phyloP scores from a whole-genome alignment of 2,329 filamentous ascomycete genomes.

The Fusarium odoratissimum region DNA sequence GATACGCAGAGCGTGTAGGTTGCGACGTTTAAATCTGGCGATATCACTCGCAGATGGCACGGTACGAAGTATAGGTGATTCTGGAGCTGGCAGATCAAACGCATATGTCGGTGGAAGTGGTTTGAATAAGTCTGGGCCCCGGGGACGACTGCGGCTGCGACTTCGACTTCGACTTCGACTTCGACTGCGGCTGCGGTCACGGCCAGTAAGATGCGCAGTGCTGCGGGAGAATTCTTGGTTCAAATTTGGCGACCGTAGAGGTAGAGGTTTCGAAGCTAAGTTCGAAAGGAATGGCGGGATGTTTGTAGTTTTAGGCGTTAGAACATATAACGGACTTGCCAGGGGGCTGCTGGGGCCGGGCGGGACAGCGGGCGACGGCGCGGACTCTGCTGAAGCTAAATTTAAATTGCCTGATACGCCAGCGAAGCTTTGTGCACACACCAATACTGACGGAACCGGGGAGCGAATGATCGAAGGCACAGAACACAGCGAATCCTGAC shows the following conservation, averaged over 20 bases:
- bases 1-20: slow-evolving; percentile 35
- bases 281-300: slow-evolving; percentile 36
- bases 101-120: slow-evolving; percentile 6
- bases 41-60: slow-evolving; percentile 38
- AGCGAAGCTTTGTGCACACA: slow-evolving; percentile 27
- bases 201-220: slow-evolving; percentile 17
- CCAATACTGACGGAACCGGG: slow-evolving; percentile 19
- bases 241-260: slow-evolving; percentile 16
- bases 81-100: slow-evolving; percentile 17
- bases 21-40: slow-evolving; percentile 40
- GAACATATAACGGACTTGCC: slow-evolving; percentile 39
- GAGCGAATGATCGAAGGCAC: slow-evolving; percentile 23
- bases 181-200: slow-evolving; percentile 21
- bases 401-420: slow-evolving; percentile 33
- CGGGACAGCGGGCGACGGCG: slow-evolving; percentile 41
- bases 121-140: slow-evolving; percentile 9
- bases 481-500: slow-evolving; percentile 33
- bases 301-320: slow-evolving; percentile 47
- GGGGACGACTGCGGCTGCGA: slow-evolving; percentile 32
- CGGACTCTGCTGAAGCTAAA: slow-evolving; percentile 29
- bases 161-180: slow-evolving; percentile 17
- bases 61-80: slow-evolving; percentile 29
- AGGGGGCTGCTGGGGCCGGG: slow-evolving; percentile 39
- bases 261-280: slow-evolving; percentile 25
- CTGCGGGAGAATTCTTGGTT: slow-evolving; percentile 28